Base-by-base conservation (phyloP, 352 stramenopile genomes). In the Phytophthora niederhauseri region DNA sequence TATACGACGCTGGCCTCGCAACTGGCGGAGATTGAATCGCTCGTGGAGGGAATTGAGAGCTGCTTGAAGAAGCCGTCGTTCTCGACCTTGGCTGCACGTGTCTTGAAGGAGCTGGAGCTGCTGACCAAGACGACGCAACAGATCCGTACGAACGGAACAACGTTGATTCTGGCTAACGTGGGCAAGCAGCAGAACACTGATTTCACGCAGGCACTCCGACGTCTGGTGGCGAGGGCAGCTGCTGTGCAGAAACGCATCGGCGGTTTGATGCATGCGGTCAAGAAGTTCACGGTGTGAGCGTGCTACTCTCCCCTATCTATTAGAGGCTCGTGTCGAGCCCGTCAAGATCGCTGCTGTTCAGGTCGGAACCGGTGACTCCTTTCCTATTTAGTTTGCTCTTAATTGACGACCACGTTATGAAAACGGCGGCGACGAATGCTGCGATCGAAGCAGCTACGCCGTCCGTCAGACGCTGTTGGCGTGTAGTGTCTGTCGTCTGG, bases 131-230 rank as follows among this genome's bases (percentile, higher is more conserved):
- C 84, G n/a, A 84, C 82, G 6, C 81, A 87, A 63, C 81, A 90
- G 49, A 84, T 92, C 45, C 84, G 84, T n/a, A 85, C 81, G 17
- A 90, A 74, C 31, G 84, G 81, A 57, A 83, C 82, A 49, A 87
- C 78, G 8, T 64, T 87, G 59, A 92, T 92, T 41, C 68, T 92
- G 28, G 72, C 75, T 0, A 80, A 85, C 65, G 65, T 87, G 3
- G 77, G 77, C 11, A 81, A 76, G 22, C 67, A 81, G 12, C 74
- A 81, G 38, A 77, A 66, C 9, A 50, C 46, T 0, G 79, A 81
- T 57, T 77, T 78, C 46, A 59, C 77, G 15, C 69, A 78, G 48
- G 75, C 80, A 15, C 72, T 87, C 51, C 84, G 80, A 51, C 75
- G 79, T 28, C 68, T 92, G 26, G 84, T 92, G 28, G 75, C 78